Percentiles rank a stretch among this genome's conserved stretches.
These are phyloP conservation scores for Monosporascus sp. DNA, from an alignment of 2,329 filamentous ascomycete species.

Conservation along the genomic window DNA sequence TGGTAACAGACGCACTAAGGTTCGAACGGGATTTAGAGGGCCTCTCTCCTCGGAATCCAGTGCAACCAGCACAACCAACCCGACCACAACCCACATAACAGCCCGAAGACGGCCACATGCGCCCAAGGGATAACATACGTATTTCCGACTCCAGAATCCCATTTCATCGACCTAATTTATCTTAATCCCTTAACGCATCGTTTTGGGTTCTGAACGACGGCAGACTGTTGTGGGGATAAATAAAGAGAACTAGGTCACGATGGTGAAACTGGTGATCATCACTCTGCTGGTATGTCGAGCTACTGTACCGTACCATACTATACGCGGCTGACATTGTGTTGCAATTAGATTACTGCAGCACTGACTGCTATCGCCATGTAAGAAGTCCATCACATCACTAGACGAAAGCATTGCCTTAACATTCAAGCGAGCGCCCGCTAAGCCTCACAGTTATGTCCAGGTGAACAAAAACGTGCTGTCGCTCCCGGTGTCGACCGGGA, in stretches of 20 bases:
- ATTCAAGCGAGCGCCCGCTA: neutral
- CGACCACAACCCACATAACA: neutral
- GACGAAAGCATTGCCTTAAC: neutral
- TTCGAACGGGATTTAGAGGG: neutral
- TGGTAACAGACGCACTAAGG: too few species aligned
- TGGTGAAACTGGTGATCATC: neutral
- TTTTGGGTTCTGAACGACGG: neutral
- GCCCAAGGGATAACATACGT: too few species aligned
- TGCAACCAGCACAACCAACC: neutral
- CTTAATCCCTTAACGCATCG: neutral
- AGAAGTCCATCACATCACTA: neutral
- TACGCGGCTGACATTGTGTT: neutral
- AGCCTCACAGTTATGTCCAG: slow-evolving; percentile 22
- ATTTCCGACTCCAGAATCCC: neutral
- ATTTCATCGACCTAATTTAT: neutral
- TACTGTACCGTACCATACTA: neutral
- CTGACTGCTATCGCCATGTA: slow-evolving; percentile 14
- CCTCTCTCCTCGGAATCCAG: neutral
- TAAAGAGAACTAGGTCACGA: neutral
- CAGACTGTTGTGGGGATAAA: neutral
- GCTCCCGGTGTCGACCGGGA: slow-evolving; percentile 24
- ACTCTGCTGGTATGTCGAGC: neutral
- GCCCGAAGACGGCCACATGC: neutral
- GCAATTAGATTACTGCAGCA: slow-evolving; percentile 9
- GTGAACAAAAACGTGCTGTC: slow-evolving; percentile 22